Conservation (phyloP, 2,329 filamentous ascomycete genomes). For the Bipolaris sorokiniana region DNA sequence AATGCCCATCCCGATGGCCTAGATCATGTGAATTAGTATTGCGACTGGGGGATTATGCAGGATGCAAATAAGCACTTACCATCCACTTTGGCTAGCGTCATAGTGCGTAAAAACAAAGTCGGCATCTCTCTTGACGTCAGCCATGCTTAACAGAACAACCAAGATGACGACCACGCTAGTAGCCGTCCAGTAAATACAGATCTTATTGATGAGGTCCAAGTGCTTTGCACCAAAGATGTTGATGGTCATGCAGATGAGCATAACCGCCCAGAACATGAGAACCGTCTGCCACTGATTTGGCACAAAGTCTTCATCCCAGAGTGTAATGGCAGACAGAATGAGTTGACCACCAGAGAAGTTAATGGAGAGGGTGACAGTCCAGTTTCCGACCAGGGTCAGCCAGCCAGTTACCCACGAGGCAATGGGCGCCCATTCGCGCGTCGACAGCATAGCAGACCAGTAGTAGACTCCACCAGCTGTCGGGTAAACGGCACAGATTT, state of each 20-base stretch:
- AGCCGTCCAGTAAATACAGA: conserved; percentile 75
- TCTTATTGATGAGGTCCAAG: conserved; percentile 72
- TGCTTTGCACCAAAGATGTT: conserved; percentile 69
- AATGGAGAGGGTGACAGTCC: conserved; percentile 69
- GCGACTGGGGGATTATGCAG: background rate
- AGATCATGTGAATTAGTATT: background rate
- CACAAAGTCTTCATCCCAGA: conserved; percentile 73
- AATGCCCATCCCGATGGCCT: conserved; percentile 73
- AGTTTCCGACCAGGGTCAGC: conserved; percentile 75
- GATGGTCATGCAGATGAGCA: conserved; percentile 67
- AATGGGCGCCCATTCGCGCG: conserved; percentile 68
- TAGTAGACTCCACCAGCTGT: conserved; percentile 79
- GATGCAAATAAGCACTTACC: conserved; percentile 50
- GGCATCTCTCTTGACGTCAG: conserved; percentile 62
- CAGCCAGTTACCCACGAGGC: conserved; percentile 74
- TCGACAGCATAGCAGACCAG: conserved; percentile 70
- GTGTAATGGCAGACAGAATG: conserved; percentile 69
- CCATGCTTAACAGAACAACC: conserved; percentile 67
- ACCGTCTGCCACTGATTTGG: conserved; percentile 73
- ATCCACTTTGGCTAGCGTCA: conserved; percentile 69
- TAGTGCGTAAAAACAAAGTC: conserved; percentile 73
- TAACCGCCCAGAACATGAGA: conserved; percentile 74
- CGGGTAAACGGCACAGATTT: conserved; percentile 77
- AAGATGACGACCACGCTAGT: conserved; percentile 72
- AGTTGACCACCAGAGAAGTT: conserved; percentile 71